Base-by-base conservation (phyloP, 768 basidiomycete genomes). In the Pisolithus microcarpus region DNA sequence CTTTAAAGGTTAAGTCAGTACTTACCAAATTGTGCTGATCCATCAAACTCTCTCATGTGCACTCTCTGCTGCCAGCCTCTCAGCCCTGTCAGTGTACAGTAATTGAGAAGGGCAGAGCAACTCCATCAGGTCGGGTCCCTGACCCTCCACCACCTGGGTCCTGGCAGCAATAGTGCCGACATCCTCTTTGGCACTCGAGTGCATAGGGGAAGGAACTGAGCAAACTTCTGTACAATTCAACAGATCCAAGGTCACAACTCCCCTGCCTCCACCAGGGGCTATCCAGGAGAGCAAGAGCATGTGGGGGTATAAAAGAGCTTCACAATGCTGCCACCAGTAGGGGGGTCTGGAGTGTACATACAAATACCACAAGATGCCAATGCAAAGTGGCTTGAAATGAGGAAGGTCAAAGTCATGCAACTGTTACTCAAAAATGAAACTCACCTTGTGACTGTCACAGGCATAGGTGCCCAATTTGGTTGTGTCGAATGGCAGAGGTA, bases 201-300 rank as follows among this genome's bases (percentile, higher is more conserved):
- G 91, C 21, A 75, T 80, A 0, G 90, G 88, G 3, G 84, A 87
- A 34, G 87, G 85, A 0, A 87, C 86, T 5, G 84, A 85, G 49
- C 88, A 84, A 4, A 94, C 90, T 63, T 85, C 87, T 7, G 79
- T 85, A 62, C 91, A 94, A 63, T 91, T 91, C 43, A 92, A 67
- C 2, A 96, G 66, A 65, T 95, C 93, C 15, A 95, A 69, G 0
- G 88, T 90, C 3, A 94, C 89, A 40, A 91, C 82, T 0, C 91
- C 91, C 9, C 88, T 75, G 2, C 89, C 85, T 1, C 90, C 91
- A 13, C 83, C 85, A 1, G 85, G 79, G 5, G 88, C 85, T 50
- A 89, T 75, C 93, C 93, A 96, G 9, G 87, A 89, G 3, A 96
- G 75, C 2, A 93, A 70, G 2, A 96, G 75, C 70, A 87, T 84